A percentile compares a stretch with the other conserved stretches of the same genome.
phyloP scores from a whole-genome alignment of 139 green algal genomes.

The Trebouxia sp. region DNA sequence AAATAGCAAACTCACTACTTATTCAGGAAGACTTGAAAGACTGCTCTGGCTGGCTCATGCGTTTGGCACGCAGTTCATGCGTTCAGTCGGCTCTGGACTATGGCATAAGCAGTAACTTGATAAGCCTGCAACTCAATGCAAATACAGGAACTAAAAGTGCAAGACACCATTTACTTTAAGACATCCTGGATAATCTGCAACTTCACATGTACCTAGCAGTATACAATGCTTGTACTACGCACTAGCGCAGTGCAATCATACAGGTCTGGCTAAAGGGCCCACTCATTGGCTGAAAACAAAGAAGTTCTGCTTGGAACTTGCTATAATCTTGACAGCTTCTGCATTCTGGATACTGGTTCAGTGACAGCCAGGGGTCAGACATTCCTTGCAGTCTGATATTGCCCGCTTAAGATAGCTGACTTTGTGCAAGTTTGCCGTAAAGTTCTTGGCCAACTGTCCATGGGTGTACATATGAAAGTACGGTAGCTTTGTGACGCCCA shows the following conservation, averaged over 20 bases:
- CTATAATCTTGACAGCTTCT: not conserved
- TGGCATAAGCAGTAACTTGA: too few species aligned
- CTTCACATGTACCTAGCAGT: too few species aligned
- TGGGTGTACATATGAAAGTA: slow-evolving; percentile 58
- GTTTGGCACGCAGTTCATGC: too few species aligned
- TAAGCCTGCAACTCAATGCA: too few species aligned
- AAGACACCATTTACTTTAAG: too few species aligned
- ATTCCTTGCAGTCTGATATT: slow-evolving; percentile 1
- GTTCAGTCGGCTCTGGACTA: too few species aligned
- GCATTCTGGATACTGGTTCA: not conserved
- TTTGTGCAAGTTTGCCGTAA: slow-evolving; percentile 64
- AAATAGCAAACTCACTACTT: too few species aligned
- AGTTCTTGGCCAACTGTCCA: slow-evolving; percentile 43
- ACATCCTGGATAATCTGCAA: too few species aligned
- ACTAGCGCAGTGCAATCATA: not conserved
- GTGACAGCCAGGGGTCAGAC: slow-evolving; percentile 11
- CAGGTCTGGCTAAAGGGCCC: not conserved
- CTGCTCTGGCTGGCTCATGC: too few species aligned
- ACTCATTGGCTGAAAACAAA: not conserved
- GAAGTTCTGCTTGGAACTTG: not conserved
- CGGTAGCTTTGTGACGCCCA: slow-evolving; percentile 59
- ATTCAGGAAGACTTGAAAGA: too few species aligned
- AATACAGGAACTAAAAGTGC: too few species aligned
- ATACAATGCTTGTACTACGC: too few species aligned
- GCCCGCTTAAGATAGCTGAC: slow-evolving; percentile 33